Evolutionary conservation across 2,329 filamentous ascomycete genomes (phyloP), one percentile per base, ranked within the genome.

Genomic region (Cyphellophora europaea): DNA sequence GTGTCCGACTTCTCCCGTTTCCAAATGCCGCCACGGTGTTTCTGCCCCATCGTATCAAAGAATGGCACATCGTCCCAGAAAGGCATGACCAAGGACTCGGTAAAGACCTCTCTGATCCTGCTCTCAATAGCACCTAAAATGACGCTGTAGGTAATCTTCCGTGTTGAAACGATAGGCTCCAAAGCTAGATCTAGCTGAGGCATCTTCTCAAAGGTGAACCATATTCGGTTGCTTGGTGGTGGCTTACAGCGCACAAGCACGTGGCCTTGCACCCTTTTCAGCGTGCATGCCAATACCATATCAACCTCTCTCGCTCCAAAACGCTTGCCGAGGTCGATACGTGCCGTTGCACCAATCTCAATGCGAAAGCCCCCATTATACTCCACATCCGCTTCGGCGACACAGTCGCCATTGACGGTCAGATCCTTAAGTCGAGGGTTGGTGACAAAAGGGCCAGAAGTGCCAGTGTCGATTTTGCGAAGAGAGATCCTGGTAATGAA

Each of bases 41-140:
- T 62, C 55, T 94, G 86, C 37, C 74, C 67, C 37, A 79, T 71
- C 0, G 87, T 96, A 49, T 82, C 77, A 53, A 86, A 81, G 57
- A 98, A 96, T 0, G 91, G 87, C 15, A 86, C 72, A 54, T 98
- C 91, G 46, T 98, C 91, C 89, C 91, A 98, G 53, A 93, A 93
- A 0, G 91, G 91, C 37, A 81, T 67, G 2, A 98, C 91, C 13
- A 96, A 58, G 1, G 87, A 94, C 61, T 98, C 91, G 6, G 82
- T 84, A 41, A 98, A 72, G 6, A 95, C 87, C 58, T 95, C 88
- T 52, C 93, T 83, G 55, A 98, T 95, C 32, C 87, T 74, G 52
- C 83, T 93, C 59, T 98, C 91, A 40, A 98, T 96, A 42, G 93
- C 85, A 32, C 87, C 77, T 10, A 96, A 70, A 36, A 98, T 91